These are phyloP conservation scores for Basidioascus undulatus DNA, from an alignment of 768 basidiomycete species.

Conservation along the genomic window DNA sequence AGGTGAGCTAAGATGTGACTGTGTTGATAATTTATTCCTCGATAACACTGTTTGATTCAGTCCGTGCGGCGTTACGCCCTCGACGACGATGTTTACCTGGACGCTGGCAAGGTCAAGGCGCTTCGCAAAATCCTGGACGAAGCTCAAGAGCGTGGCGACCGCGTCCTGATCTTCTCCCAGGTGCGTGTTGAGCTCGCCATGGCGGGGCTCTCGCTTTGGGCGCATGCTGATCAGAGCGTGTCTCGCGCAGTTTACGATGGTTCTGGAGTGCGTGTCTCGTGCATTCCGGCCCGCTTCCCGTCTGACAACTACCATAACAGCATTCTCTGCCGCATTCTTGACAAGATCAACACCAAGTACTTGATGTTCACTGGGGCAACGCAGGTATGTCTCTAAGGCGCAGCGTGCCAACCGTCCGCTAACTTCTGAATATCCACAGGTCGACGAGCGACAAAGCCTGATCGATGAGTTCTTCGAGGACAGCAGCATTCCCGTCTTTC, in stretches of 20 bases:
- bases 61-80: conserved; percentile 37
- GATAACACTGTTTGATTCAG: conserved; percentile 16
- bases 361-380: conserved; percentile 78
- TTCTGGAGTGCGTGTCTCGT: too few relatives aligned
- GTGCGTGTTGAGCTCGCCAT: conserved; percentile 22
- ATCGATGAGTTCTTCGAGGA: conserved; percentile 92
- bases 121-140: conserved; percentile 44
- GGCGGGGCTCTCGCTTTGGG: neutral
- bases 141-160: conserved; percentile 43
- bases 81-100: conserved; percentile 45
- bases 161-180: conserved; percentile 85
- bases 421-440: too few relatives aligned
- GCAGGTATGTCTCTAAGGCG: too few relatives aligned
- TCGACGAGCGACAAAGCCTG: conserved; percentile 72
- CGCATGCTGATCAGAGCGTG: too few relatives aligned
- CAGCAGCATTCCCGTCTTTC: conserved; percentile 60
- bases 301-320: neutral
- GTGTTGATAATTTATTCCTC: neutral
- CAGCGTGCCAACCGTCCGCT: too few relatives aligned
- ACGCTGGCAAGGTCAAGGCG: conserved; percentile 66
- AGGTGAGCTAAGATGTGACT: too few relatives aligned
- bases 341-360: conserved; percentile 44
- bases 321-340: conserved; percentile 29
- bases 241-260: too few relatives aligned
- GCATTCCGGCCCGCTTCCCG: neutral